Evolutionary conservation across 2,329 filamentous ascomycete species (phyloP).

Genomic region (Paramyrothecium roridum): DNA sequence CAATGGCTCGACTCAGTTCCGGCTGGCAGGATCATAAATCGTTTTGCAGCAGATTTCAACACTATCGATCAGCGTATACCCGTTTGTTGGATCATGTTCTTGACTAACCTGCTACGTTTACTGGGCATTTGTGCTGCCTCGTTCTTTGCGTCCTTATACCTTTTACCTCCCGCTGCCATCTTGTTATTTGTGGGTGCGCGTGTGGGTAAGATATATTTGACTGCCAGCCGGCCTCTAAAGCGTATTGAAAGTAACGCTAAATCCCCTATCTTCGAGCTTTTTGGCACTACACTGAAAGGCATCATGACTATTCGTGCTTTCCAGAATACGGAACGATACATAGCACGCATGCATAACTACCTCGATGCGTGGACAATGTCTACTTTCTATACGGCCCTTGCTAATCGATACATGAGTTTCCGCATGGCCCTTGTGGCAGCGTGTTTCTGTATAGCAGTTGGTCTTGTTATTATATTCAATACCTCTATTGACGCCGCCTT

Average conservation of each 20-base stretch:
- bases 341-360: constrained; percentile 65
- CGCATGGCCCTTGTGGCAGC: constrained; percentile 69
- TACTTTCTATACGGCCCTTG: constrained; percentile 66
- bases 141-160: constrained; percentile 63
- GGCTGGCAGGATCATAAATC: constrained; percentile 71
- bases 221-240: constrained; percentile 72
- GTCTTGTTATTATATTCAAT: constrained; percentile 59
- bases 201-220: constrained; percentile 60
- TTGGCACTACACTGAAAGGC: constrained; percentile 68
- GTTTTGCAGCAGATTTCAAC: constrained; percentile 76
- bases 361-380: constrained; percentile 67
- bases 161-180: constrained; percentile 61
- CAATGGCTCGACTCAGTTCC: constrained; percentile 79
- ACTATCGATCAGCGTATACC: constrained; percentile 67
- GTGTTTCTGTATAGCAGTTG: constrained; percentile 63
- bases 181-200: constrained; percentile 57
- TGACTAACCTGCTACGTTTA: constrained; percentile 59
- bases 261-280: constrained; percentile 77
- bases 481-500: constrained; percentile 63
- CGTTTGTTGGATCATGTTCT: constrained; percentile 58
- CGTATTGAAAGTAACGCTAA: constrained; percentile 74
- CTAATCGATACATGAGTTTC: constrained; percentile 75
- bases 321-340: constrained; percentile 63
- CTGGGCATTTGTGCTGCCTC: constrained; percentile 65
- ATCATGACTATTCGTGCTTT: constrained; percentile 75